These are phyloP conservation scores for Mortierella polycephala DNA, from an alignment of 371 early-diverging fungal genomes.

Conservation along the genomic window DNA sequence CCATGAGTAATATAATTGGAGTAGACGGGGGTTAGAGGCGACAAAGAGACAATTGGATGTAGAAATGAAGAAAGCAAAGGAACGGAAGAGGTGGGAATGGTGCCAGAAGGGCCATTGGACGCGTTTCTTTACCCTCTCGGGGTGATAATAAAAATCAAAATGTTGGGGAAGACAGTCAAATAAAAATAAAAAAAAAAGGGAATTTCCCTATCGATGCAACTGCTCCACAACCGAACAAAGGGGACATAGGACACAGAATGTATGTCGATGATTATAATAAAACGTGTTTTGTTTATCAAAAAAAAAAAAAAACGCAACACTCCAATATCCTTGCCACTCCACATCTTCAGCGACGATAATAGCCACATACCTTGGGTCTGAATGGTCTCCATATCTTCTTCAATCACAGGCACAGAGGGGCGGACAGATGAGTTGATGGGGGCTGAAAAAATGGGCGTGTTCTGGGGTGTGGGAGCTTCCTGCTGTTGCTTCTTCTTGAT, in stretches of 20 bases:
- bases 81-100: background rate
- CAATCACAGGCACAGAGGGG: constrained; percentile 50
- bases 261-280: too few species aligned
- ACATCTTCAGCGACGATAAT: too few species aligned
- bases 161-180: background rate
- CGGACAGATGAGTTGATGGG: constrained; percentile 59
- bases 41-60: background rate
- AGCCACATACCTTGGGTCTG: constrained; percentile 33
- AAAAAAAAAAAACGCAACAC: too few species aligned
- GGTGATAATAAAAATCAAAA: constrained; percentile 9
- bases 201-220: too few species aligned
- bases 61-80: background rate
- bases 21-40: background rate
- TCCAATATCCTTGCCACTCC: too few species aligned
- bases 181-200: background rate
- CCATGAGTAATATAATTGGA: background rate
- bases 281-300: too few species aligned
- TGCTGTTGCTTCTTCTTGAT: constrained; percentile 64
- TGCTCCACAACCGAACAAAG: background rate
- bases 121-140: background rate
- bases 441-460: constrained; percentile 76
- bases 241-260: too few species aligned
- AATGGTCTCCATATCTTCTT: constrained; percentile 59
- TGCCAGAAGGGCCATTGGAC: background rate
- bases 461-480: constrained; percentile 79